phyloP scores from a whole-genome alignment of 2,329 filamentous ascomycete genomes.

The Chrysoporthe cubensis region DNA sequence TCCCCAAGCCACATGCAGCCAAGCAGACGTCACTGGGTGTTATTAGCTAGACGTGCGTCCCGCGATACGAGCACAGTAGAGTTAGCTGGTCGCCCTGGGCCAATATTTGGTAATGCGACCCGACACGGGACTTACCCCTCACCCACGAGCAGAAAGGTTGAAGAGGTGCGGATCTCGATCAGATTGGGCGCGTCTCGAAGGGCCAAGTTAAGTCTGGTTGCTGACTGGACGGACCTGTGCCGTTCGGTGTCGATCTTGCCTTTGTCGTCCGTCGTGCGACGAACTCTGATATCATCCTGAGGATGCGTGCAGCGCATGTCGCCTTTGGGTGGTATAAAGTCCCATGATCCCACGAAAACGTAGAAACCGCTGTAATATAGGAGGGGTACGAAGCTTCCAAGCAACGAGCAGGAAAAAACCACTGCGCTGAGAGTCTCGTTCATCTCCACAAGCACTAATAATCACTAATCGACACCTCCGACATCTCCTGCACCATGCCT shows the following conservation, averaged over 20 bases:
- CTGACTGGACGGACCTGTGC: not conserved
- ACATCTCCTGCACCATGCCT: not conserved
- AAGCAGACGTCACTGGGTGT: not conserved
- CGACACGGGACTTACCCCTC: not conserved
- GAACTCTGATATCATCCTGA: slow-evolving; percentile 5
- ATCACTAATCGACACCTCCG: not conserved
- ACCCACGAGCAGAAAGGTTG: not conserved
- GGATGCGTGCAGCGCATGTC: not conserved
- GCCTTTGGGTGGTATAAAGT: not conserved
- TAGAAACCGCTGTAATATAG: not conserved
- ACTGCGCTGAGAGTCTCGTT: not conserved
- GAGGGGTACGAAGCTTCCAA: too few relatives aligned
- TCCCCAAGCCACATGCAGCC: not conserved
- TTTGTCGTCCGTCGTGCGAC: not conserved
- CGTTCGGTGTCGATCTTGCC: slow-evolving; percentile 6
- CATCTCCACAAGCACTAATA: not conserved
- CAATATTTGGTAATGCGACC: not conserved
- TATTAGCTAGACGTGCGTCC: not conserved
- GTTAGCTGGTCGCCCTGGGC: too few relatives aligned
- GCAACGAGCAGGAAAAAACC: not conserved
- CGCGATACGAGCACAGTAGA: not conserved
- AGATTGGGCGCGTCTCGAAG: not conserved
- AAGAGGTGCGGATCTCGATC: slow-evolving; percentile 1
- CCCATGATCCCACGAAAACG: not conserved
- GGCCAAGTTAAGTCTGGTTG: not conserved